A percentile compares a stretch with the other conserved stretches of the same genome.
These are phyloP conservation scores for Phytopythium kandeliae DNA, from an alignment of 352 stramenopile species.

Conservation along the genomic window DNA sequence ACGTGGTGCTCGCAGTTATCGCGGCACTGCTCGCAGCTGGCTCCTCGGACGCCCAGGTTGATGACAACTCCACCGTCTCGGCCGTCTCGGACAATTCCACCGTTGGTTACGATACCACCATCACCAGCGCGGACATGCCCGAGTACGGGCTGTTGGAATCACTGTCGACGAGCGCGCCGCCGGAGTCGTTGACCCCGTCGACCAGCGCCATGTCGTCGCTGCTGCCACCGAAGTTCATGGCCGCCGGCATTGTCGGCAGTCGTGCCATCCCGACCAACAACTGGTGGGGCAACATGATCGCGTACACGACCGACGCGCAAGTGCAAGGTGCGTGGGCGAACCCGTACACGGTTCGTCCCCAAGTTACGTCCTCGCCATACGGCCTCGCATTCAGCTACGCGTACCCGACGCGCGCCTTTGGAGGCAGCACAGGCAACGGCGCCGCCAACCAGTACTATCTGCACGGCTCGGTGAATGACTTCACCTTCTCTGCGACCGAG, in stretches of 20 bases:
- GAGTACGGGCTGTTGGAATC: conserved; percentile 3
- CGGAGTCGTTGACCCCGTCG: conserved; percentile 1
- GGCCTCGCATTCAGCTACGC: conserved; percentile 60
- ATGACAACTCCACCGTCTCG: background rate
- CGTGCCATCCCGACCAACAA: conserved; percentile 69
- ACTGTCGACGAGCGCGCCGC: conserved; percentile 1
- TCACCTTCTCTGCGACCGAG: conserved; percentile 55
- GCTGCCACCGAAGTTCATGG: conserved; percentile 49
- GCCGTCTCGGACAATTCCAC: conserved; percentile 2
- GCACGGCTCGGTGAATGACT: conserved; percentile 28
- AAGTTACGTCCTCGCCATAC: conserved; percentile 48
- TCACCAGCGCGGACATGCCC: background rate
- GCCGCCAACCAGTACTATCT: conserved; percentile 48
- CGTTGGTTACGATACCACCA: background rate
- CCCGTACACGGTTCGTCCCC: conserved; percentile 47
- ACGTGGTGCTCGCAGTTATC: background rate
- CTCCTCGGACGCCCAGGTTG: background rate
- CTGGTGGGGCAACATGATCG: conserved; percentile 83
- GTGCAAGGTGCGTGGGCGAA: conserved; percentile 61
- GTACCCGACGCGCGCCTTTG: conserved; percentile 61
- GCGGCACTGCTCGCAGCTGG: background rate
- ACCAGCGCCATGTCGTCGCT: conserved; percentile 25
- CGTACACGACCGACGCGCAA: conserved; percentile 14
- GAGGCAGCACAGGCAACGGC: conserved; percentile 36
- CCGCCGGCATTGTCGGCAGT: conserved; percentile 21